Percentiles rank a stretch among this genome's conserved stretches.
phyloP scores from a whole-genome alignment of 2,329 filamentous ascomycete genomes.

The Aureobasidium sp. region DNA sequence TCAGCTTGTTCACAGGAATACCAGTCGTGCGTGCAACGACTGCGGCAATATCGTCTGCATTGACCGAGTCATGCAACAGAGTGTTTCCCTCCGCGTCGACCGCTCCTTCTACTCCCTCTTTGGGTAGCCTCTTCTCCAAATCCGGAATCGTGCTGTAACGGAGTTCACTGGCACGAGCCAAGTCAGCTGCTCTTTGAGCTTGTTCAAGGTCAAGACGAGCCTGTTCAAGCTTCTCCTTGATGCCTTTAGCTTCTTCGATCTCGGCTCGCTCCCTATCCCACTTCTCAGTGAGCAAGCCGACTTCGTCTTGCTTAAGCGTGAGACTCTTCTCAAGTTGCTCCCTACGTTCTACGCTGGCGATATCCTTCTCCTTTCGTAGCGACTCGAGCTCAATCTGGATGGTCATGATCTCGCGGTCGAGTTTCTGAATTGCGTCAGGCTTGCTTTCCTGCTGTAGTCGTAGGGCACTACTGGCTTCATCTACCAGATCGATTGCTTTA shows the following conservation, averaged over 20 bases:
- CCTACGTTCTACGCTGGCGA: slow-evolving; percentile 77
- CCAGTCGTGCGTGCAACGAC: slow-evolving; percentile 89
- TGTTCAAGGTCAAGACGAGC: slow-evolving; percentile 78
- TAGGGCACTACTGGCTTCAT: slow-evolving; percentile 85
- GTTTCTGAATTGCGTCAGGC: slow-evolving; percentile 82
- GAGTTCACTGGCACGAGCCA: slow-evolving; percentile 81
- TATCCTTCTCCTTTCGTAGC: slow-evolving; percentile 84
- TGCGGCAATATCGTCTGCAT: slow-evolving; percentile 82
- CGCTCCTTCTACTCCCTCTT: slow-evolving; percentile 52
- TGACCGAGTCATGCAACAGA: slow-evolving; percentile 90
- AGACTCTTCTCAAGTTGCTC: slow-evolving; percentile 76
- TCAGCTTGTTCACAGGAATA: slow-evolving; percentile 86
- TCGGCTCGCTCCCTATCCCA: slow-evolving; percentile 88
- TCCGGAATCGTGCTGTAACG: slow-evolving; percentile 79
- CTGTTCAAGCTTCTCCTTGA: slow-evolving; percentile 80
- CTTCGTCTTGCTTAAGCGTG: slow-evolving; percentile 68
- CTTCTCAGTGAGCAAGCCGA: slow-evolving; percentile 61
- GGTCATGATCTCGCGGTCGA: slow-evolving; percentile 93
- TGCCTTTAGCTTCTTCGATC: slow-evolving; percentile 77
- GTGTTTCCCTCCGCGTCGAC: slow-evolving; percentile 34
- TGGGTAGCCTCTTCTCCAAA: slow-evolving; percentile 69
- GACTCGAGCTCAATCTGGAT: slow-evolving; percentile 96
- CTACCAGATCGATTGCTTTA: slow-evolving; percentile 94
- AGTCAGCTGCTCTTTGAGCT: slow-evolving; percentile 80
- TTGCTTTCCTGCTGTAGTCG: slow-evolving; percentile 94